Evolutionary conservation across 148 eudicot species (phyloP).

Genomic region (Spergularia bocconei): DNA sequence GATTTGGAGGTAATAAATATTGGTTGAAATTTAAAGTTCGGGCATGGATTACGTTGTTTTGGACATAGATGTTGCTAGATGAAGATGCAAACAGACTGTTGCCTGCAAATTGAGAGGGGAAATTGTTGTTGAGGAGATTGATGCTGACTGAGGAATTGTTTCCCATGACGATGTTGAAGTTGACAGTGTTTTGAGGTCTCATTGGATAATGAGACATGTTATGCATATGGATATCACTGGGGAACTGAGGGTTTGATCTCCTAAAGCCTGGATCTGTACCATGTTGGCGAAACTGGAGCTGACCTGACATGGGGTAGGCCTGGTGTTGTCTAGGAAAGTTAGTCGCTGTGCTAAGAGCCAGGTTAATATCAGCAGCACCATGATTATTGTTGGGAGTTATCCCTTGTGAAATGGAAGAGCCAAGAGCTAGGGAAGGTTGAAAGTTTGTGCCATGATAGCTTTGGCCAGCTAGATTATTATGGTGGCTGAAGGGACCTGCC

Average conservation of each 20-base stretch:
- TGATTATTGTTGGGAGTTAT: not conserved
- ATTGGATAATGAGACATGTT: not conserved
- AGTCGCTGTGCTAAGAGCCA: not conserved
- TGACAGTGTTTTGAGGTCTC: constrained; percentile 11
- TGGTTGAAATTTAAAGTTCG: constrained; percentile 11
- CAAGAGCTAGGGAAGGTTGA: not conserved
- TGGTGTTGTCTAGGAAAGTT: constrained; percentile 1
- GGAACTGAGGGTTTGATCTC: not conserved
- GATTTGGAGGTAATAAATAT: not conserved
- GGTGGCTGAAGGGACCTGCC: constrained; percentile 11
- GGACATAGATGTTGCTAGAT: not conserved
- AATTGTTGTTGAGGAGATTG: constrained; percentile 13
- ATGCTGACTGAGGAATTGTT: constrained; percentile 16
- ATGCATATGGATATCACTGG: not conserved
- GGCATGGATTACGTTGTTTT: not conserved
- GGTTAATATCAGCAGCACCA: not conserved
- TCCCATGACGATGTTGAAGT: constrained; percentile 24
- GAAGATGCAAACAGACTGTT: constrained; percentile 8
- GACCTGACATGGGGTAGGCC: constrained; percentile 8
- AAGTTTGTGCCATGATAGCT: constrained; percentile 3
- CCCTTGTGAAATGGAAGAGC: not conserved
- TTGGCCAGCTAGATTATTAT: constrained; percentile 7
- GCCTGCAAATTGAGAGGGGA: not conserved
- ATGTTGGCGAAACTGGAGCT: constrained; percentile 13
- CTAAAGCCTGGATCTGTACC: not conserved